Base-by-base conservation (phyloP, 352 stramenopile genomes). In the Pythium folliculosum region DNA sequence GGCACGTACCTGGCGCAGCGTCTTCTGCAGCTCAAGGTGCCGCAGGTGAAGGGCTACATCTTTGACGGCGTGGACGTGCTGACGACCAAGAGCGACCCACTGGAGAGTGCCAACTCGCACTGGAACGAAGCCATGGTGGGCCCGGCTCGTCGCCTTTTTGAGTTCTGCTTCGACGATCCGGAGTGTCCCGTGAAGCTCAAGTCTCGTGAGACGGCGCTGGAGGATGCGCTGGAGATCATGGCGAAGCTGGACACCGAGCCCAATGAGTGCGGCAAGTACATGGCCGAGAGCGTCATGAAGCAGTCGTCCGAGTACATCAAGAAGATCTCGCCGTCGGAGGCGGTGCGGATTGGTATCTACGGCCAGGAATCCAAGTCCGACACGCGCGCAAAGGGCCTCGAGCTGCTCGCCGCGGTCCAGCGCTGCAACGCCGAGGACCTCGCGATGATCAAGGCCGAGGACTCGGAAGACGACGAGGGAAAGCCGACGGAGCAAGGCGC, bases 1-100 rank as follows among this genome's bases (percentile, higher is more conserved):
- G 72, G 72, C 56, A 78, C 72, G 64, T 75, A 51, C 61, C 23
- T 78, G 0, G 32, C 58, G 25, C 63, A 76, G 43, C 72, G 68
- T 25, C 16, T 76, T 12, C 37, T 78, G 55, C 72, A 78, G 45
- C 53, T 78, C 4, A 17, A 70, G 3, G 32, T 65, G 4, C 57
- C 57, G 22, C 49, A 68, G 16, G 63, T 78, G 25, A 49, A 44
- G 21, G 72, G 72, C 25, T 78, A 78, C 57, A 64, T 78, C 16
- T 65, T 76, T 37, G 72, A 78, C 23, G 56, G 68, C 23, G 53
- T 78, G 9, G 63, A 67, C 43, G 45, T 43, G n/a, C 30, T 66
- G 21, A 65, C 21, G 3, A 23, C 30, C 40, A 38, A 63, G 19
- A n/a, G 37, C 35, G 51, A 71, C n/a, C 12, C 44, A 0, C 0